Evolutionary conservation across 345 rosid species (phyloP).

Genomic region (Syzygium grande): DNA sequence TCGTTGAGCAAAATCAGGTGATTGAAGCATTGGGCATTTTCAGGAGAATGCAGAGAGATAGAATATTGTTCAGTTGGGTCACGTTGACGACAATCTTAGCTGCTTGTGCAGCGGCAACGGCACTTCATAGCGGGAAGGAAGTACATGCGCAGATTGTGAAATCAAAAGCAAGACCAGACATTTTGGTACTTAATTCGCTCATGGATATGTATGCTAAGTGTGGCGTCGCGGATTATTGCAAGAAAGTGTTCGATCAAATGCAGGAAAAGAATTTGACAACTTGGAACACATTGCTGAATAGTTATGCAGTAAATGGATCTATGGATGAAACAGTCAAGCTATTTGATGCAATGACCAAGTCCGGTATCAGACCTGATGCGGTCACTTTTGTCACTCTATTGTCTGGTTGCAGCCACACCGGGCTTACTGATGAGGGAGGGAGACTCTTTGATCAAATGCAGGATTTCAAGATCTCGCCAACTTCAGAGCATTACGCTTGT

Average conservation of each 20-base stretch:
- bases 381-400: constrained; percentile 52
- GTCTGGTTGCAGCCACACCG: constrained; percentile 66
- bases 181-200: constrained; percentile 57
- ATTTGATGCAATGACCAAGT: constrained; percentile 42
- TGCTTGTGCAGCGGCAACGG: constrained; percentile 61
- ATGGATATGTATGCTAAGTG: constrained; percentile 81
- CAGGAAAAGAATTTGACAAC: constrained; percentile 47
- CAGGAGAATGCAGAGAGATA: constrained; percentile 54
- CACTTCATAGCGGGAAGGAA: constrained; percentile 50
- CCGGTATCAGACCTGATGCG: constrained; percentile 43
- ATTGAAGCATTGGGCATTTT: constrained; percentile 60
- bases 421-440: constrained; percentile 46
- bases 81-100: constrained; percentile 67
- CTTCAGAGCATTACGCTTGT: constrained; percentile 72
- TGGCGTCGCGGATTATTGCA: constrained; percentile 48
- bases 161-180: constrained; percentile 36
- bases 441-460: constrained; percentile 40
- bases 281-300: constrained; percentile 70
- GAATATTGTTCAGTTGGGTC: constrained; percentile 49
- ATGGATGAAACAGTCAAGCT: constrained; percentile 43
- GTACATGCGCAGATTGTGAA: constrained; percentile 39
- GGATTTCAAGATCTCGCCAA: constrained; percentile 41
- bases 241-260: constrained; percentile 45
- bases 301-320: constrained; percentile 72
- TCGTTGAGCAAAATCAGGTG: constrained; percentile 31